phyloP scores from a whole-genome alignment of 1,284 basidiomycete genomes.

The Mycocalia duriaeana region DNA sequence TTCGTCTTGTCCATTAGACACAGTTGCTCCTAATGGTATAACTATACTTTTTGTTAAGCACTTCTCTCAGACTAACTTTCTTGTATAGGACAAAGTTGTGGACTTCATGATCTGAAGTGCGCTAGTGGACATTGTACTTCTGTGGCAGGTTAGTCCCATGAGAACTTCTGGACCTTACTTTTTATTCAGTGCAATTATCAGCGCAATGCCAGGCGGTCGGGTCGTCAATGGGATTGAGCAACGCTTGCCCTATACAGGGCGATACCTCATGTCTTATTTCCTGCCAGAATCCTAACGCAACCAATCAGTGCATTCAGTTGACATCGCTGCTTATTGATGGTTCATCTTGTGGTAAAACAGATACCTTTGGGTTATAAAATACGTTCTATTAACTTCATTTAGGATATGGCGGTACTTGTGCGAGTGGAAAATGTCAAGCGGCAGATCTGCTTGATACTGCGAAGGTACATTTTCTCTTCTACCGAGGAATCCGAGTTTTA shows the following conservation, averaged over 20 bases:
- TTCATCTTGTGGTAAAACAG: slow-evolving; percentile 70
- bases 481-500: neutral
- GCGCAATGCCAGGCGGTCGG: slow-evolving; percentile 80
- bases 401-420: slow-evolving; percentile 74
- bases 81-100: slow-evolving; percentile 55
- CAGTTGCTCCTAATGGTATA: slow-evolving; percentile 63
- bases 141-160: slow-evolving; percentile 49
- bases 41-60: slow-evolving; percentile 7
- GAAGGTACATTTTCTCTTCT: too few species aligned
- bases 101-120: slow-evolving; percentile 62
- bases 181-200: slow-evolving; percentile 21
- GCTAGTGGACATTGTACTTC: slow-evolving; percentile 84
- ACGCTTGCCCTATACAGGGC: slow-evolving; percentile 61
- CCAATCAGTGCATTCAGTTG: slow-evolving; percentile 70
- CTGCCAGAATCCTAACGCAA: slow-evolving; percentile 67
- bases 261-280: slow-evolving; percentile 74
- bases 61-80: neutral
- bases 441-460: slow-evolving; percentile 62
- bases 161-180: slow-evolving; percentile 6
- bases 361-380: slow-evolving; percentile 3
- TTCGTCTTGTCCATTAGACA: slow-evolving; percentile 70
- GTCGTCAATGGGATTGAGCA: slow-evolving; percentile 59
- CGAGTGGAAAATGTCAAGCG: slow-evolving; percentile 58
- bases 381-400: slow-evolving; percentile 1
- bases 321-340: slow-evolving; percentile 79